Base-by-base conservation (phyloP, 1,139 yeast species). In the Taphrina betulina region DNA sequence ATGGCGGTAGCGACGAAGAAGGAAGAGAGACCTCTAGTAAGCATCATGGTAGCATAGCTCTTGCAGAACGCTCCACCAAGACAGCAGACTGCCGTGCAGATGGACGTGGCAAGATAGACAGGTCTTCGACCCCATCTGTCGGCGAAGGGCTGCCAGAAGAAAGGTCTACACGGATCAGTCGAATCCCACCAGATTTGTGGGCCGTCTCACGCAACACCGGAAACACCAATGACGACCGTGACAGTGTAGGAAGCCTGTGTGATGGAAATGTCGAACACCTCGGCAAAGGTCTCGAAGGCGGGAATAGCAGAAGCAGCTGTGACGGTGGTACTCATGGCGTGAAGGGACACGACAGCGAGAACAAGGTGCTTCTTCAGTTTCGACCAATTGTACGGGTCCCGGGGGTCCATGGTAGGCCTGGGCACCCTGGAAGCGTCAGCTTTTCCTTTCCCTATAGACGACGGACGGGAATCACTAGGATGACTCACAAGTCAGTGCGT, bases 1-100 rank as follows among this genome's bases (percentile, higher is more conserved):
- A 58, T 53, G 22, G 60, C 57, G 19, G 64, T 63, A 5, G 61
- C 57, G 22, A 53, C 48, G 44, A 62, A 62, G 5, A 60, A 20
- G 3, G 62, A 61, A 5, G 50, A 45, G 8, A 62, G 20, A 3
- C 40, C 44, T 5, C 57, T 28, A 17, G 36, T 33, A 7, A 53
- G 22, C 5, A 53, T 60, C 34, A 64, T 37, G 2, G 61, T 57
- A 5, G 61, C 61, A 50, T 62, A 62, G 4, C 62, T 58, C 20
- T 53, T 58, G 54, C 61, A 59, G 43, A 60, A 59, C 5, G 63
- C 64, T 17, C 63, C 61, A 17, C 64, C 64, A 12, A 62, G 52
- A 33, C 60, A 58, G 45, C 44, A 31, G 3, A 44, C 56, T 26
- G 48, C 33, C 2, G 58, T 14, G 16, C 60, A 58, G 16, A 60